A percentile compares a stretch with the other conserved stretches of the same genome.
phyloP scores from a whole-genome alignment of 306 rosid species.

The Canavalia ensiformis region DNA sequence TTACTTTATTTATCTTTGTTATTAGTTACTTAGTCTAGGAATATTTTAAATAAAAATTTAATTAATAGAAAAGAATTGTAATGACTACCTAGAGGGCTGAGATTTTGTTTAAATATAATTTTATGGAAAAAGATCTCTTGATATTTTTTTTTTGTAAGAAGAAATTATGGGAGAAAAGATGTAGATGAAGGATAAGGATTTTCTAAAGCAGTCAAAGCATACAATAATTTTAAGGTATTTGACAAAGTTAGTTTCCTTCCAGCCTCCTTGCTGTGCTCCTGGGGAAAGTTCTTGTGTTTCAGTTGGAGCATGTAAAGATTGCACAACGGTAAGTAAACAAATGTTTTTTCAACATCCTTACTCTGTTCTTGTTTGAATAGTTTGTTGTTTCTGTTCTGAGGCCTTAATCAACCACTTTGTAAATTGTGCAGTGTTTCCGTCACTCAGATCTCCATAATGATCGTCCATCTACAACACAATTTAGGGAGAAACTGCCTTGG shows the following conservation, averaged over 20 bases:
- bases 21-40: slow-evolving; percentile 22
- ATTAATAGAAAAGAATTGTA: slow-evolving; percentile 31
- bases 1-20: slow-evolving; percentile 37
- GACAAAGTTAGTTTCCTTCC: slow-evolving; percentile 50
- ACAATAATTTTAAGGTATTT: slow-evolving; percentile 43
- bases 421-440: slow-evolving; percentile 82
- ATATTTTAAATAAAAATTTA: slow-evolving; percentile 28
- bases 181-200: slow-evolving; percentile 32
- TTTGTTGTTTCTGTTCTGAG: slow-evolving; percentile 42
- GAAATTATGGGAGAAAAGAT: neutral
- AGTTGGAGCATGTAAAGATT: slow-evolving; percentile 84
- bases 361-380: neutral
- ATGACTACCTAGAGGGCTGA: slow-evolving; percentile 22
- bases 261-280: slow-evolving; percentile 96
- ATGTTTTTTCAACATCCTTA: slow-evolving; percentile 27
- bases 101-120: slow-evolving; percentile 30
- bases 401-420: slow-evolving; percentile 44
- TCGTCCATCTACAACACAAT: slow-evolving; percentile 87
- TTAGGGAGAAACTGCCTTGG: slow-evolving; percentile 95
- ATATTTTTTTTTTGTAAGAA: slow-evolving; percentile 7
- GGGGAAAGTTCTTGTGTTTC: slow-evolving; percentile 70
- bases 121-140: slow-evolving; percentile 5
- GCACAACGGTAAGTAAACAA: slow-evolving; percentile 84
- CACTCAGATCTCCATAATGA: slow-evolving; percentile 76
- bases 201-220: slow-evolving; percentile 17